phyloP scores from a whole-genome alignment of 345 rosid species.

The Salix arbutifolia region DNA sequence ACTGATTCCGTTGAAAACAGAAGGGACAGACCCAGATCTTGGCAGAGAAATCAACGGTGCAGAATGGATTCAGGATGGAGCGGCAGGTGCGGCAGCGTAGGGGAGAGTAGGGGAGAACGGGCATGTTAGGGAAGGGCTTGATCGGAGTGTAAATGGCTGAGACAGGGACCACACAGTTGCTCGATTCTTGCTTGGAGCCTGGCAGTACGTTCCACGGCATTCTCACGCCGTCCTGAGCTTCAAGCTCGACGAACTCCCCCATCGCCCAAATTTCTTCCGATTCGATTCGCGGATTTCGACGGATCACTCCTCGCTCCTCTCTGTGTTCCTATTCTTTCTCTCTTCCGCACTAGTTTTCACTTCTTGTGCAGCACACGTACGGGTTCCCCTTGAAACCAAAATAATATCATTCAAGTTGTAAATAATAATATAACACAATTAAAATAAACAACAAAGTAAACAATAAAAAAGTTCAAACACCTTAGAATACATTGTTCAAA shows the following conservation, averaged over 20 bases:
- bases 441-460: no score
- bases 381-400: no score
- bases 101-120: slow-evolving; percentile 73
- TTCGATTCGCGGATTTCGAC: background rate
- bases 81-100: slow-evolving; percentile 93
- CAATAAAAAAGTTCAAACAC: no score
- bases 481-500: no score
- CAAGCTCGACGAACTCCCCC: slow-evolving; percentile 69
- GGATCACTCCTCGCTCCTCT: background rate
- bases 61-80: slow-evolving; percentile 77
- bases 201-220: slow-evolving; percentile 94
- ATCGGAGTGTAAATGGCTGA: slow-evolving; percentile 81
- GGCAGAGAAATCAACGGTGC: slow-evolving; percentile 72
- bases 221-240: slow-evolving; percentile 67
- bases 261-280: slow-evolving; percentile 12
- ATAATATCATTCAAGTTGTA: no score
- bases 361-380: background rate
- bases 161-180: slow-evolving; percentile 71
- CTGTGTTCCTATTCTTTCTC: background rate
- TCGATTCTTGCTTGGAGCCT: slow-evolving; percentile 59
- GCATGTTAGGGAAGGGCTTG: slow-evolving; percentile 53
- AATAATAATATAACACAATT: no score
- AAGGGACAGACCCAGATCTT: slow-evolving; percentile 91
- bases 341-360: background rate
- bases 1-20: slow-evolving; percentile 86